phyloP scores from a whole-genome alignment of 176 grass and related monocot species.

The Ensete ventricosum region DNA sequence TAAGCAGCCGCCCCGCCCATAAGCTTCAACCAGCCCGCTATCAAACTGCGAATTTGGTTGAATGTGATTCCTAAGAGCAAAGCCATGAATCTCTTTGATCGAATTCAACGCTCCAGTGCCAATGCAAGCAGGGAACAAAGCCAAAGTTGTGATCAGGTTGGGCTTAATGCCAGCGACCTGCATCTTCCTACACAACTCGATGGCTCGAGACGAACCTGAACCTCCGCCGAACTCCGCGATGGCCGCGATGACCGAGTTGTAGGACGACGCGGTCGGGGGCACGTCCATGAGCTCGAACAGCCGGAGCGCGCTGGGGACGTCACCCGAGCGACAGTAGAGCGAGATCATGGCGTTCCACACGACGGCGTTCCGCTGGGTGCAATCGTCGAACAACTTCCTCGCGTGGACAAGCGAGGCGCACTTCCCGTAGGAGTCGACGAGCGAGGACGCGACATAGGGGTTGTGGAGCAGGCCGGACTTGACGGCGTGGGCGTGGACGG shows the following conservation, averaged over 20 bases:
- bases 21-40: conserved; percentile 55
- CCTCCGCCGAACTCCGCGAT: conserved; percentile 21
- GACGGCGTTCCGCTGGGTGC: conserved; percentile 35
- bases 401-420: conserved; percentile 13
- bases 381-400: conserved; percentile 62
- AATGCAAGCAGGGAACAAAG: conserved; percentile 27
- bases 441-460: conserved; percentile 45
- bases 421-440: conserved; percentile 38
- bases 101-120: conserved; percentile 24
- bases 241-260: conserved; percentile 44
- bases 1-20: conserved; percentile 39
- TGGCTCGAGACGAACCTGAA: conserved; percentile 24
- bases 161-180: conserved; percentile 25
- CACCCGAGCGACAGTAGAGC: conserved; percentile 26
- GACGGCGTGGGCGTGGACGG: conserved; percentile 29
- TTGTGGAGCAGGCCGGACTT: conserved; percentile 36
- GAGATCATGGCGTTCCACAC: conserved; percentile 62
- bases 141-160: conserved; percentile 41
- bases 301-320: conserved; percentile 17
- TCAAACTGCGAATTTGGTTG: conserved; percentile 24
- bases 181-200: conserved; percentile 48
- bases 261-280: conserved; percentile 34
- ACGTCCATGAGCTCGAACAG: conserved; percentile 44
- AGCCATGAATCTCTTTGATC: conserved; percentile 50
- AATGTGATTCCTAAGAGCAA: conserved; percentile 37